Evolutionary conservation across 768 basidiomycete species (phyloP).

Genomic region (Macrolepiota albuminosa): DNA sequence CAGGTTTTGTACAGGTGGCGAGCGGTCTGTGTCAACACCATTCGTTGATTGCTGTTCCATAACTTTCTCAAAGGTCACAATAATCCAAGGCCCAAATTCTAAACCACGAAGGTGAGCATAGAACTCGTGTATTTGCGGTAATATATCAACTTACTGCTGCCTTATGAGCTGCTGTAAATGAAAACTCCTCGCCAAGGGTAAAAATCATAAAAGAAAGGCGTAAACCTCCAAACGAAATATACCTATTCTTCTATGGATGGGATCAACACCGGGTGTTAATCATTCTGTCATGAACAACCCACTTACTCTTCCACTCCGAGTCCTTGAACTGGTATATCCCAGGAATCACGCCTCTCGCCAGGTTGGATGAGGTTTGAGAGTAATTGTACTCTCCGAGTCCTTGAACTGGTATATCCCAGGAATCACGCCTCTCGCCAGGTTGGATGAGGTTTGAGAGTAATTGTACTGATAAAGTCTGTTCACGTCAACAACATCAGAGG

Average conservation of each 20-base stretch:
- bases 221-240: not conserved
- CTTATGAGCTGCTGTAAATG: not conserved
- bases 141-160: not conserved
- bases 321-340: not conserved
- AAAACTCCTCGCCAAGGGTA: not conserved
- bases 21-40: conserved; percentile 49
- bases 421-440: not conserved
- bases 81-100: not conserved
- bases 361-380: not conserved
- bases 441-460: not conserved
- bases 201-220: not conserved
- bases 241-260: not conserved
- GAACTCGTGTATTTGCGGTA: not conserved
- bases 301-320: not conserved
- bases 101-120: not conserved
- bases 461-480: not conserved
- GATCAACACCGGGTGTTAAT: not conserved
- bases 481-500: not conserved
- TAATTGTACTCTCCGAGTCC: not conserved
- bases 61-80: not conserved
- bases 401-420: not conserved
- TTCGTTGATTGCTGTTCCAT: conserved; percentile 6
- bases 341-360: not conserved
- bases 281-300: not conserved
- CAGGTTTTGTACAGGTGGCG: conserved; percentile 64